Percentiles rank a stretch among this genome's conserved stretches.
phyloP scores from a whole-genome alignment of 176 grass and related monocot species.

The Cenchrus purpureus region DNA sequence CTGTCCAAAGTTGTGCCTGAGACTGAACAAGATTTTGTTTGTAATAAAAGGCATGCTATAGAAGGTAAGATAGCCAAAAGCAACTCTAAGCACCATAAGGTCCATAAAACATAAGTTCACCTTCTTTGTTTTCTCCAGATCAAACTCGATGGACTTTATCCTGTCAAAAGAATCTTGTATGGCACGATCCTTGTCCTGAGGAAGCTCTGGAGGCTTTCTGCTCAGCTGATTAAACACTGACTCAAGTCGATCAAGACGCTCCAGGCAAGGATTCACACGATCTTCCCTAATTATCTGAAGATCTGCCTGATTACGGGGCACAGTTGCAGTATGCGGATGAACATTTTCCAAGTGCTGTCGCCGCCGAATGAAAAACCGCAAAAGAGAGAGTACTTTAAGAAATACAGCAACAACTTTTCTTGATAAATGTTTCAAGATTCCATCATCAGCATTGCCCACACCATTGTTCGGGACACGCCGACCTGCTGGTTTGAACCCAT shows the following conservation, averaged over 20 bases:
- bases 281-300: conserved; percentile 57
- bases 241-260: conserved; percentile 84
- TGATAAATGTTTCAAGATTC: conserved; percentile 64
- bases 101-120: conserved; percentile 42
- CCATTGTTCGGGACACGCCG: conserved; percentile 8
- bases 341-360: conserved; percentile 54
- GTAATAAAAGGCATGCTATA: background rate
- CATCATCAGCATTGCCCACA: conserved; percentile 45
- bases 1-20: background rate
- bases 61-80: conserved; percentile 1
- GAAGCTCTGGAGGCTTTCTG: conserved; percentile 78
- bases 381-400: conserved; percentile 72
- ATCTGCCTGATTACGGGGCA: conserved; percentile 38
- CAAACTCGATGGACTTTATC: conserved; percentile 93
- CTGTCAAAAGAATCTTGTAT: conserved; percentile 92
- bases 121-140: conserved; percentile 96
- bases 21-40: conserved; percentile 18
- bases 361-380: conserved; percentile 51
- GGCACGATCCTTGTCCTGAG: conserved; percentile 71
- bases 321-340: conserved; percentile 26
- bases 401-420: conserved; percentile 68
- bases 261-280: conserved; percentile 61
- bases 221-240: conserved; percentile 78
- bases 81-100: conserved; percentile 27
- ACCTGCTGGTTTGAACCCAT: conserved; percentile 55